Evolutionary conservation across 1,139 yeast species (phyloP).

Genomic region (Debaryomyces fabryi): DNA sequence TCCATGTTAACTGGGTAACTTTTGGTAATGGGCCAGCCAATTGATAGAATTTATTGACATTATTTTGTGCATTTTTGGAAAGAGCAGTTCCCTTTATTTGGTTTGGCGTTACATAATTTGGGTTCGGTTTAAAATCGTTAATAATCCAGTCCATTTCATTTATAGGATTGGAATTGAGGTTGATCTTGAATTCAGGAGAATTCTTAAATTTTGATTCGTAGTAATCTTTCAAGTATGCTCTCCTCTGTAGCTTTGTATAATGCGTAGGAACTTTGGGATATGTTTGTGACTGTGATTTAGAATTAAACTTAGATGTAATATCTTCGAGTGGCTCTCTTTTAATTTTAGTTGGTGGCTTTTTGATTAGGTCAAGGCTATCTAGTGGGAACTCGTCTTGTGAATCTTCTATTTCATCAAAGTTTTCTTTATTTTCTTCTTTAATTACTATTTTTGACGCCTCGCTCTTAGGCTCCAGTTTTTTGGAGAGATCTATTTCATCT

Average conservation of each 20-base stretch:
- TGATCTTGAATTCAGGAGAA: conserved; percentile 24
- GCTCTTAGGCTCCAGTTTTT: conserved; percentile 8
- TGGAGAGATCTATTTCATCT: conserved; percentile 7
- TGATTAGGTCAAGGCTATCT: conserved; percentile 3
- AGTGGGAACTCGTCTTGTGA: conserved; percentile 20
- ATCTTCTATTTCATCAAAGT: conserved; percentile 21
- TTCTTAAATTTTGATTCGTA: conserved; percentile 25
- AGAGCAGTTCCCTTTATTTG: conserved; percentile 28
- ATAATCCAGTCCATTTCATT: conserved; percentile 40
- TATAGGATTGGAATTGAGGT: conserved; percentile 32
- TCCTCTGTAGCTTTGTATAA: conserved; percentile 27
- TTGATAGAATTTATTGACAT: conserved; percentile 30
- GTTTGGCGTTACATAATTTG: conserved; percentile 22
- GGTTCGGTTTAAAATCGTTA: conserved; percentile 50
- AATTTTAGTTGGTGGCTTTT: background rate
- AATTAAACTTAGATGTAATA: conserved; percentile 11
- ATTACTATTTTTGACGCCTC: conserved; percentile 1
- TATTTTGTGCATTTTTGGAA: conserved; percentile 33
- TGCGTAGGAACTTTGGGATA: conserved; percentile 14
- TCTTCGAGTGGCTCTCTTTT: conserved; percentile 9
- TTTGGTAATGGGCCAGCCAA: conserved; percentile 18
- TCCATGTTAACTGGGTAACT: conserved; percentile 21
- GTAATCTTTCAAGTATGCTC: conserved; percentile 30
- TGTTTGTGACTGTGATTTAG: background rate
- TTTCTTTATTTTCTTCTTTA: conserved; percentile 6